Percentiles rank a stretch among this genome's conserved stretches.
Evolutionary conservation across 768 basidiomycete species (phyloP).

Genomic region (Boletus rubescentipes): DNA sequence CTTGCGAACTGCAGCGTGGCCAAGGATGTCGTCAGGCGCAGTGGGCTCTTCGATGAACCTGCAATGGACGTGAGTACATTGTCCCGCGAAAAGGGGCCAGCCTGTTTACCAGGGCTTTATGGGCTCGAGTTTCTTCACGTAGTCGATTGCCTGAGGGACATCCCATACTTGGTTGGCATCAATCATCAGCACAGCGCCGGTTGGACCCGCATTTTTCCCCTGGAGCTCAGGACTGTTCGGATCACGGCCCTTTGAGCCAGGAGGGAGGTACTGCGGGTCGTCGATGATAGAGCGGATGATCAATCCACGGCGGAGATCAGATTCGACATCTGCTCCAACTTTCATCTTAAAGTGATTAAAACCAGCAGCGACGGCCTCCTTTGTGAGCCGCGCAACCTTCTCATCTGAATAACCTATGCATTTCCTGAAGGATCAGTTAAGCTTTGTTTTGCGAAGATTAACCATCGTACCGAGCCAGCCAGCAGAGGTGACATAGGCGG

Average conservation of each 20-base stretch:
- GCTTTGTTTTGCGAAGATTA: neutral
- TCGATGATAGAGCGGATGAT: slow-evolving; percentile 96
- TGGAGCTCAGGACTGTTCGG: slow-evolving; percentile 59
- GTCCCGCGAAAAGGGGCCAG: neutral
- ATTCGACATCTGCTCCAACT: slow-evolving; percentile 80
- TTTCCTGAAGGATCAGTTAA: slow-evolving; percentile 7
- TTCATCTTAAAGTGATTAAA: slow-evolving; percentile 99
- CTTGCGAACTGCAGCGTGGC: slow-evolving; percentile 82
- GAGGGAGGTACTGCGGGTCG: slow-evolving; percentile 79
- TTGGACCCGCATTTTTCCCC: slow-evolving; percentile 93
- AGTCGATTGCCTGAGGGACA: slow-evolving; percentile 89
- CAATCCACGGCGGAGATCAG: slow-evolving; percentile 83
- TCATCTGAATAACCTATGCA: slow-evolving; percentile 82
- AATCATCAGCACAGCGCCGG: slow-evolving; percentile 94
- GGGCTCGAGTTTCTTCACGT: slow-evolving; percentile 73
- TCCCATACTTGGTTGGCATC: slow-evolving; percentile 98
- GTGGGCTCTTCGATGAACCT: slow-evolving; percentile 99
- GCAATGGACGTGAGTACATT: neutral
- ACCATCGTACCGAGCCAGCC: slow-evolving; percentile 74
- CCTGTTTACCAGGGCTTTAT: slow-evolving; percentile 79
- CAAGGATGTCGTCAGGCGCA: slow-evolving; percentile 90
- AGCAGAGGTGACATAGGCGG: slow-evolving; percentile 91
- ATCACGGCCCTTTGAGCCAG: slow-evolving; percentile 54
- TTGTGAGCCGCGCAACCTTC: slow-evolving; percentile 83
- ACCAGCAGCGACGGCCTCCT: slow-evolving; percentile 79